Evolutionary conservation across 2,329 filamentous ascomycete genomes (phyloP).

Genomic region (Seiridium unicorne): DNA sequence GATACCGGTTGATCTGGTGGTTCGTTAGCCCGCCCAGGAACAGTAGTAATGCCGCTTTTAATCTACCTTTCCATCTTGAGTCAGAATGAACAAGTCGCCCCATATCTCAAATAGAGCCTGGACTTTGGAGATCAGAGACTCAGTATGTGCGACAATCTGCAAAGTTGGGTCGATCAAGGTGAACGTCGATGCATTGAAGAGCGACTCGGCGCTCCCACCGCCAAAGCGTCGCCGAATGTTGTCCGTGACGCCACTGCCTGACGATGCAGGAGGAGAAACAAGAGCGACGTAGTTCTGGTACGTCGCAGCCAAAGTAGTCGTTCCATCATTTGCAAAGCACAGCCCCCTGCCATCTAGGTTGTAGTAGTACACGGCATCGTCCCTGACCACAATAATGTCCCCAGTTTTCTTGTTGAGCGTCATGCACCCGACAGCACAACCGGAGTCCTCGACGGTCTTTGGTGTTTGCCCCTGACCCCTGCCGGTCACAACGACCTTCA

Average conservation of each 20-base stretch:
- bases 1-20: conserved; percentile 74
- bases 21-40: conserved; percentile 17
- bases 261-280: conserved; percentile 68
- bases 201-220: conserved; percentile 67
- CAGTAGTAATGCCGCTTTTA: background rate
- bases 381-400: conserved; percentile 86
- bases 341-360: conserved; percentile 80
- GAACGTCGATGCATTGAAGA: conserved; percentile 86
- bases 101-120: conserved; percentile 81
- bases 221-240: conserved; percentile 71
- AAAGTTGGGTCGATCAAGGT: conserved; percentile 89
- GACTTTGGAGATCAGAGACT: conserved; percentile 78
- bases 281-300: conserved; percentile 86
- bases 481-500: conserved; percentile 83
- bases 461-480: conserved; percentile 87
- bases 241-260: conserved; percentile 54
- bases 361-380: conserved; percentile 96
- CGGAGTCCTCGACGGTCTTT: conserved; percentile 82
- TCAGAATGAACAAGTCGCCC: conserved; percentile 89
- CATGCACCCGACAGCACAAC: conserved; percentile 95
- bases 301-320: conserved; percentile 77
- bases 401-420: conserved; percentile 75
- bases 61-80: conserved; percentile 82
- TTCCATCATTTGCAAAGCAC: conserved; percentile 86
- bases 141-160: conserved; percentile 85